These are phyloP conservation scores for Angophora floribunda DNA, from an alignment of 345 rosid species.

Conservation along the genomic window DNA sequence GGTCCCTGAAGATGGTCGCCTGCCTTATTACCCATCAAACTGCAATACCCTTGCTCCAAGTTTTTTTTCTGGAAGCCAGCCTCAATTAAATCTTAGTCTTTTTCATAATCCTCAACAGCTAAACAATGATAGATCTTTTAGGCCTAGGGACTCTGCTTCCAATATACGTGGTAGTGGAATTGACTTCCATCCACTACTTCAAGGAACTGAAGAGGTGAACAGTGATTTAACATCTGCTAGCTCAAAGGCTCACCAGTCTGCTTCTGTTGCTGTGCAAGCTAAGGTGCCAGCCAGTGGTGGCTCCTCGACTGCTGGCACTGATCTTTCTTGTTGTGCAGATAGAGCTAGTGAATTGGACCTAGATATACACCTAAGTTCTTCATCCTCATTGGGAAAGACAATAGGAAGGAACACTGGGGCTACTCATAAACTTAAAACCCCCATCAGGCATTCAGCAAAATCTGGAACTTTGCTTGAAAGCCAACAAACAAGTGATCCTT, in stretches of 20 bases:
- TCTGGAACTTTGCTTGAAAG: not conserved
- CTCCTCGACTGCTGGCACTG: constrained; percentile 9
- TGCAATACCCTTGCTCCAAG: constrained; percentile 27
- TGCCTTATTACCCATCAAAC: constrained; percentile 44
- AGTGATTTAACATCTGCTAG: constrained; percentile 6
- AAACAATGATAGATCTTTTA: constrained; percentile 21
- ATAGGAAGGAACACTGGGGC: constrained; percentile 15
- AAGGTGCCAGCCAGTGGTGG: constrained; percentile 17
- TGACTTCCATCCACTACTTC: constrained; percentile 88
- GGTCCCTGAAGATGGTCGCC: constrained; percentile 44
- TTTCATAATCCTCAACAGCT: constrained; percentile 52
- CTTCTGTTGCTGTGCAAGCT: constrained; percentile 22
- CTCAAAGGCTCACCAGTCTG: constrained; percentile 16
- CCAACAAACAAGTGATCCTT: constrained; percentile 1
- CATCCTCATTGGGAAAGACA: constrained; percentile 25
- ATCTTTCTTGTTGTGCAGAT: constrained; percentile 19
- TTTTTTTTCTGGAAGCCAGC: constrained; percentile 69
- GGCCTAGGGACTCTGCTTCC: constrained; percentile 29
- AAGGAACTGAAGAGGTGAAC: constrained; percentile 41
- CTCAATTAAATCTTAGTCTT: constrained; percentile 73
- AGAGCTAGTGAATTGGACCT: constrained; percentile 47
- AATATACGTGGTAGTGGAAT: constrained; percentile 22
- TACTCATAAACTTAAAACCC: not conserved
- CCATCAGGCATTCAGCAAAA: not conserved
- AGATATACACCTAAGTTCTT: constrained; percentile 69